Percentiles rank a stretch among this genome's conserved stretches.
These are phyloP conservation scores for Cytospora leucostoma DNA, from an alignment of 2,329 filamentous ascomycete species.

Conservation along the genomic window DNA sequence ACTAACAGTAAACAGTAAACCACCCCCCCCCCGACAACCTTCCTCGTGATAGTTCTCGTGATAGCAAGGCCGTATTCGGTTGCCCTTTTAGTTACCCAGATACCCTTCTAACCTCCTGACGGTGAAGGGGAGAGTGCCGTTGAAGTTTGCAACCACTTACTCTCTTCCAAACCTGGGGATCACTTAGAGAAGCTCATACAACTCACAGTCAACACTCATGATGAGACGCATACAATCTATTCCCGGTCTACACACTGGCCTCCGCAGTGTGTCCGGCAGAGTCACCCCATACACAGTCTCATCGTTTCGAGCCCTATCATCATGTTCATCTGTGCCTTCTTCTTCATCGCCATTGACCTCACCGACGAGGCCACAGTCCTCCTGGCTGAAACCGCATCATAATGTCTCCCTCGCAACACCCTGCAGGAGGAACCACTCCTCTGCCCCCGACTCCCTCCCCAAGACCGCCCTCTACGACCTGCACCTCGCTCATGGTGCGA, in stretches of 20 bases:
- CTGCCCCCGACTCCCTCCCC: conserved; percentile 13
- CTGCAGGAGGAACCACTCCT: conserved; percentile 20
- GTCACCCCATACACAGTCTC: conserved; percentile 10
- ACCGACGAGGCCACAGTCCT: background rate
- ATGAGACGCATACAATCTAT: conserved; percentile 21
- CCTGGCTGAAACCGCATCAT: background rate
- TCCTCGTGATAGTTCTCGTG: conserved; percentile 1
- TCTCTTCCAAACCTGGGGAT: background rate
- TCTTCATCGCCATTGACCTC: background rate
- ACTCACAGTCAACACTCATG: background rate
- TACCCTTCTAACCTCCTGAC: background rate
- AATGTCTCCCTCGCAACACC: background rate
- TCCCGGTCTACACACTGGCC: conserved; percentile 14
- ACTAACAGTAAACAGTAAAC: conserved; percentile 5
- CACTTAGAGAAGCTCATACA: background rate
- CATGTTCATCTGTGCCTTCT: background rate
- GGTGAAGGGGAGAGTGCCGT: background rate
- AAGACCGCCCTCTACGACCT: conserved; percentile 42
- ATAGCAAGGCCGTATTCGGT: conserved; percentile 5
- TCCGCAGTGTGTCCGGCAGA: conserved; percentile 5
- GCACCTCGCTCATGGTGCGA: conserved; percentile 70
- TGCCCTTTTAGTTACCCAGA: background rate
- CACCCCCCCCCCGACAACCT: background rate
- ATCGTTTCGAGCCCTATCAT: conserved; percentile 9
- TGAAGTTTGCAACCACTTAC: background rate